A percentile compares a stretch with the other conserved stretches of the same genome.
These are phyloP conservation scores for Fragaria nilgerrensis DNA, from an alignment of 306 rosid genomes.

Conservation along the genomic window DNA sequence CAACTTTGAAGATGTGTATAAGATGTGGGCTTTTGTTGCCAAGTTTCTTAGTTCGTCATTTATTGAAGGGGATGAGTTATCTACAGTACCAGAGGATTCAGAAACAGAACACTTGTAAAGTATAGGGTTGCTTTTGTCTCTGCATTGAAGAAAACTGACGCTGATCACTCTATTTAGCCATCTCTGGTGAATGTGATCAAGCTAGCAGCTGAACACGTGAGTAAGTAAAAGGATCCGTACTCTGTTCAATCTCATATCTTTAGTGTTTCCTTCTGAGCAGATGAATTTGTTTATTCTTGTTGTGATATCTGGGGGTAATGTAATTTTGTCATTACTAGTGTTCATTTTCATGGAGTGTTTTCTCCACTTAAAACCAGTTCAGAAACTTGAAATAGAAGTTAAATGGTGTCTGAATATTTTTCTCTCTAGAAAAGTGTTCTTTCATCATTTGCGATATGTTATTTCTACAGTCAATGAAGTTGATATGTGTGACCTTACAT, in stretches of 20 bases:
- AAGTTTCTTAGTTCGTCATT: conserved; percentile 83
- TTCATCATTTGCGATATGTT: conserved; percentile 4
- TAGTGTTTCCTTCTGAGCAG: conserved; percentile 10
- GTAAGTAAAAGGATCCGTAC: conserved; percentile 6
- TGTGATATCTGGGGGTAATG: conserved; percentile 25
- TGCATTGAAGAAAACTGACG: not conserved
- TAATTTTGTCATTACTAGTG: conserved; percentile 18
- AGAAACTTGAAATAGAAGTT: conserved; percentile 8
- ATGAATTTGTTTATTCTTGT: conserved; percentile 56
- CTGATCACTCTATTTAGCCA: not conserved
- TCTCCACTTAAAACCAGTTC: conserved; percentile 12
- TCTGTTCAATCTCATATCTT: conserved; percentile 3
- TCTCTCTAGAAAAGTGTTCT: not conserved
- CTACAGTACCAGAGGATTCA: conserved; percentile 38
- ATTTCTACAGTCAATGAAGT: not conserved
- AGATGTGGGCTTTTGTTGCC: conserved; percentile 92
- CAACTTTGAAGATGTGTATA: conserved; percentile 92
- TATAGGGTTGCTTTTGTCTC: conserved; percentile 15
- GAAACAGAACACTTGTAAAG: conserved; percentile 16
- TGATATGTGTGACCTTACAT: not conserved
- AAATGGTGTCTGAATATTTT: conserved; percentile 15
- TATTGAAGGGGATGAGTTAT: conserved; percentile 25
- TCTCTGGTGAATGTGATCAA: not conserved
- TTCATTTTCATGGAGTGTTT: conserved; percentile 22
- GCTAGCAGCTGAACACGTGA: not conserved